Percentiles rank a stretch among this genome's conserved stretches.
Conservation (phyloP, 306 rosid genomes). For the Prunus fruticosa region DNA sequence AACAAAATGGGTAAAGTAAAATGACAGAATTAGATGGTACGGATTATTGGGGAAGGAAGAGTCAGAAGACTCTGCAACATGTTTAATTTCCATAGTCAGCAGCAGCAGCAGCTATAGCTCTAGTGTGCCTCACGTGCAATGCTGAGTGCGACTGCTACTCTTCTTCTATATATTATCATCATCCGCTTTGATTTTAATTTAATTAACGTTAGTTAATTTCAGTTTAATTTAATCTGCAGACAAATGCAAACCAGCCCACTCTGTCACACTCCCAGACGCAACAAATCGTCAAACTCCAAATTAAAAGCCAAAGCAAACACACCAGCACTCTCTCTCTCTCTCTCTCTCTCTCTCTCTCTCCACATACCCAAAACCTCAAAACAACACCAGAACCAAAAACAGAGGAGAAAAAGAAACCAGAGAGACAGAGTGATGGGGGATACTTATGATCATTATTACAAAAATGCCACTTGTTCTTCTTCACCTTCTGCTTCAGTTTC, state of each 20-base stretch:
- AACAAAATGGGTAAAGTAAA: too few relatives aligned
- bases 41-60: constrained; percentile 9
- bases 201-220: not conserved
- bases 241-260: not conserved
- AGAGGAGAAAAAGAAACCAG: not conserved
- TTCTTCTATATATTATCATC: not conserved
- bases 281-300: not conserved
- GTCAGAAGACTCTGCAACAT: constrained; percentile 7
- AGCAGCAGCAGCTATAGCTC: not conserved
- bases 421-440: constrained; percentile 43
- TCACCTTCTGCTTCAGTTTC: constrained; percentile 27
- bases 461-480: constrained; percentile 26
- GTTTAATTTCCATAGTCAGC: not conserved
- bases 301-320: not conserved
- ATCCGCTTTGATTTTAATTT: not conserved
- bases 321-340: not conserved
- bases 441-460: constrained; percentile 32
- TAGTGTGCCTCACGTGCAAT: constrained; percentile 49
- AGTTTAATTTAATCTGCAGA: not conserved
- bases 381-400: not conserved
- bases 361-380: constrained; percentile 2
- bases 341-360: not conserved
- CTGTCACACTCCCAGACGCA: constrained; percentile 1
- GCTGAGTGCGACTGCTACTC: constrained; percentile 10
- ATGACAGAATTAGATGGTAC: constrained; percentile 3